These are phyloP conservation scores for Diutina pseudorugosa DNA, from an alignment of 1,139 yeast genomes.

Conservation along the genomic window DNA sequence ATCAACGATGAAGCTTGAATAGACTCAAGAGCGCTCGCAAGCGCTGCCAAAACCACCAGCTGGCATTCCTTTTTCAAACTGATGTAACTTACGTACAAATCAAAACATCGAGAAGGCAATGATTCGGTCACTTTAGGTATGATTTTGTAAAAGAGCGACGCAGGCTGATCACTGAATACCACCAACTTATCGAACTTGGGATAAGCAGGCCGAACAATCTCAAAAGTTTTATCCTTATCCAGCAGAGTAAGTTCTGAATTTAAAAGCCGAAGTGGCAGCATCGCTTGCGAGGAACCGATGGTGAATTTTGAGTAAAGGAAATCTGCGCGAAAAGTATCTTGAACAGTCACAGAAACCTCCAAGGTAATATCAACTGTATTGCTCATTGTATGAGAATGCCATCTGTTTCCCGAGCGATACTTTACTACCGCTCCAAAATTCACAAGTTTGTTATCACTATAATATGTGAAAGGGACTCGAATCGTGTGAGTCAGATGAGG, in stretches of 20 bases:
- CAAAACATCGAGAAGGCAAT: constrained; percentile 23
- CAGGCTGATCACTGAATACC: constrained; percentile 62
- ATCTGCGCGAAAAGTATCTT: constrained; percentile 52
- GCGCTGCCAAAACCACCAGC: constrained; percentile 8
- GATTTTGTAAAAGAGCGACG: constrained; percentile 46
- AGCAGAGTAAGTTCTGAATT: neutral
- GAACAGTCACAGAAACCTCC: constrained; percentile 58
- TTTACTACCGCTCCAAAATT: constrained; percentile 18
- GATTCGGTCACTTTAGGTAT: constrained; percentile 14
- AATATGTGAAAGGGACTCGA: constrained; percentile 13
- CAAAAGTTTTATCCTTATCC: neutral
- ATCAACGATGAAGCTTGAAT: constrained; percentile 12
- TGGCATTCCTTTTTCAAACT: constrained; percentile 33
- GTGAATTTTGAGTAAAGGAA: constrained; percentile 55
- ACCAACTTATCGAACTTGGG: constrained; percentile 11
- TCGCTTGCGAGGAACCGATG: constrained; percentile 43
- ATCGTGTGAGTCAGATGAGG: neutral
- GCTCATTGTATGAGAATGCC: neutral
- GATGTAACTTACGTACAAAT: constrained; percentile 31
- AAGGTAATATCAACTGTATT: constrained; percentile 37
- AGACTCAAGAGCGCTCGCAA: constrained; percentile 5
- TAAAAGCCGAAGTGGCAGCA: constrained; percentile 42
- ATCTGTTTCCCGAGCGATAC: constrained; percentile 13
- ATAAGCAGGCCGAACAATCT: neutral
- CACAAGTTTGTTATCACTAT: constrained; percentile 17